Percentiles rank a stretch among this genome's conserved stretches.
Evolutionary conservation across 306 rosid genomes (phyloP).

Genomic region (Nissolia schottii): DNA sequence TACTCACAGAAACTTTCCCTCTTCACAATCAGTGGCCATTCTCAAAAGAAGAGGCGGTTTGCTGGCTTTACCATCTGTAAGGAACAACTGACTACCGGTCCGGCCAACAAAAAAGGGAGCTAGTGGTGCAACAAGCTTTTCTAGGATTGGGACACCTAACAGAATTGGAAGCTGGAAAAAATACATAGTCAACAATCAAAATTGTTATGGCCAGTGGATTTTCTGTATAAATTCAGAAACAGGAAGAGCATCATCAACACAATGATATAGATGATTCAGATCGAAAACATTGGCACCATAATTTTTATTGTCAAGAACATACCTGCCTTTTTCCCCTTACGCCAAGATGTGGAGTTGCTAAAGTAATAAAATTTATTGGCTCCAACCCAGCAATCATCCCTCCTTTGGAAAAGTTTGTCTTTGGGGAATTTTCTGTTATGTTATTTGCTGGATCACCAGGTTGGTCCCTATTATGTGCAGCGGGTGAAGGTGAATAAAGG

Average conservation of each 20-base stretch:
- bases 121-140: constrained; percentile 76
- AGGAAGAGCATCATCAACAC: constrained; percentile 1
- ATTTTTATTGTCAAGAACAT: constrained; percentile 27
- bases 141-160: constrained; percentile 74
- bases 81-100: constrained; percentile 92
- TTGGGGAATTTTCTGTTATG: constrained; percentile 25
- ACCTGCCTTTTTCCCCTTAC: constrained; percentile 95
- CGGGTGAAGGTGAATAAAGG: constrained; percentile 55
- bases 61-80: constrained; percentile 85
- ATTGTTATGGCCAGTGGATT: neutral
- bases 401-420: constrained; percentile 38
- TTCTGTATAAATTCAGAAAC: constrained; percentile 19
- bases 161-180: constrained; percentile 83
- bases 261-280: neutral
- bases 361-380: constrained; percentile 85
- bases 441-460: constrained; percentile 32
- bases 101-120: constrained; percentile 84
- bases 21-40: constrained; percentile 90
- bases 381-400: constrained; percentile 80
- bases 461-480: constrained; percentile 28
- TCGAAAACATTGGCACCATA: constrained; percentile 8
- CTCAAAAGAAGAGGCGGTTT: constrained; percentile 85
- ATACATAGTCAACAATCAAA: constrained; percentile 16
- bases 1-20: constrained; percentile 79
- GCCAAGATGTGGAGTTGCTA: constrained; percentile 97